A percentile compares a stretch with the other conserved stretches of the same genome.
Evolutionary conservation across 352 stramenopile genomes (phyloP).

Genomic region (Pythium monospermum): DNA sequence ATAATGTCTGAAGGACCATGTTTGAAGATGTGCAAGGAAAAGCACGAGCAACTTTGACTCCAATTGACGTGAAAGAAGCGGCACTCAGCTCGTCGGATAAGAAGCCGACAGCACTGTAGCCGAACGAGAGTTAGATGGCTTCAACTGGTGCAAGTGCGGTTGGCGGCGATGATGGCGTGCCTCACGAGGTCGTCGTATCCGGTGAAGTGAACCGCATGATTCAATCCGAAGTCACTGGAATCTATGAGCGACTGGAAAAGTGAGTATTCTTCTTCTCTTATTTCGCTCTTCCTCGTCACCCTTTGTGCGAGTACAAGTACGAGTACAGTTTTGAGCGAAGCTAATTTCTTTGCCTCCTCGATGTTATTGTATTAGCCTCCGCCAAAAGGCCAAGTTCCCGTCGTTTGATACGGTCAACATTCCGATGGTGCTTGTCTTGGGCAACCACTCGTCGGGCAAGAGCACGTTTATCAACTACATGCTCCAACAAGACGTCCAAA

Average conservation of each 20-base stretch:
- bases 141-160: background rate
- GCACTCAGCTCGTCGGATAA: no score
- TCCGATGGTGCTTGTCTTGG: constrained; percentile 81
- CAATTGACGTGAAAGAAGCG: no score
- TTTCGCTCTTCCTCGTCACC: no score
- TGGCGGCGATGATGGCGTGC: constrained; percentile 17
- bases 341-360: no score
- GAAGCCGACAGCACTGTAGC: no score
- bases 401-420: constrained; percentile 75
- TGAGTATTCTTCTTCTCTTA: no score
- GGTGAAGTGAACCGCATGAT: constrained; percentile 86
- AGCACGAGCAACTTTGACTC: no score
- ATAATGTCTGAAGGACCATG: background rate
- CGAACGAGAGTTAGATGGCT: no score
- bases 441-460: constrained; percentile 85
- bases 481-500: constrained; percentile 76
- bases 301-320: background rate
- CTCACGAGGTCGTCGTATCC: constrained; percentile 29
- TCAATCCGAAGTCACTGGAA: constrained; percentile 57
- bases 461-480: constrained; percentile 89
- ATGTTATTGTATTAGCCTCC: no score
- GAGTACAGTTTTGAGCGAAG: no score
- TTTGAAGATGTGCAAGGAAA: no score
- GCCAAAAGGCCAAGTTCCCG: constrained; percentile 65
- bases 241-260: constrained; percentile 68